These are phyloP conservation scores for Hibiscus trionum DNA, from an alignment of 345 rosid genomes.

Conservation along the genomic window DNA sequence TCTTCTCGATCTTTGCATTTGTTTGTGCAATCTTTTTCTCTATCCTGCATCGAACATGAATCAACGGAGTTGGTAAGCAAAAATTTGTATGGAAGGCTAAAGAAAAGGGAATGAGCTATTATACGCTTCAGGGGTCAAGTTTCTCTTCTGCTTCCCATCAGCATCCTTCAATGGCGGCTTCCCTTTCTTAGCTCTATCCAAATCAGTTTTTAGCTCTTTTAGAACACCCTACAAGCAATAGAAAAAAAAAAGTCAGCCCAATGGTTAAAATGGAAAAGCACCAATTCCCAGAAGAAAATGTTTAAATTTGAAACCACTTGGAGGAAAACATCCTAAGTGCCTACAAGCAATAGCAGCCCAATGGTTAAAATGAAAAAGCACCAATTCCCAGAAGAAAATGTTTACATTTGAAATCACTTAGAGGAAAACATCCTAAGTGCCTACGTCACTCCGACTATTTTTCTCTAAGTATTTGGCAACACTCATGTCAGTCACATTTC, in stretches of 20 bases:
- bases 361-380: neutral
- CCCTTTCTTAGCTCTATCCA: conserved; percentile 81
- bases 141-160: conserved; percentile 81
- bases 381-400: neutral
- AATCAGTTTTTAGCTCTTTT: conserved; percentile 60
- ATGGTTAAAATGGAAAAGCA: neutral
- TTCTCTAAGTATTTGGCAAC: neutral
- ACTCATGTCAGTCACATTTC: neutral
- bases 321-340: neutral
- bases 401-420: neutral
- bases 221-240: conserved; percentile 41
- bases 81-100: neutral
- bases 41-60: conserved; percentile 37
- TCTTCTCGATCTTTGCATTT: conserved; percentile 63
- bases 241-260: conserved; percentile 4
- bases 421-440: neutral
- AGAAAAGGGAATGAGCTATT: conserved; percentile 13
- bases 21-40: conserved; percentile 67
- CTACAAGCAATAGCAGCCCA: conserved; percentile 33
- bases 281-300: neutral
- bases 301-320: neutral
- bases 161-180: conserved; percentile 78
- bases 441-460: neutral
- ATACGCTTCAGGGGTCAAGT: conserved; percentile 79
- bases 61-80: neutral